Percentiles rank a stretch among this genome's conserved stretches.
Evolutionary conservation across 805 yeast genomes (phyloP).

Genomic region (Saccharomycopsis sp.): DNA sequence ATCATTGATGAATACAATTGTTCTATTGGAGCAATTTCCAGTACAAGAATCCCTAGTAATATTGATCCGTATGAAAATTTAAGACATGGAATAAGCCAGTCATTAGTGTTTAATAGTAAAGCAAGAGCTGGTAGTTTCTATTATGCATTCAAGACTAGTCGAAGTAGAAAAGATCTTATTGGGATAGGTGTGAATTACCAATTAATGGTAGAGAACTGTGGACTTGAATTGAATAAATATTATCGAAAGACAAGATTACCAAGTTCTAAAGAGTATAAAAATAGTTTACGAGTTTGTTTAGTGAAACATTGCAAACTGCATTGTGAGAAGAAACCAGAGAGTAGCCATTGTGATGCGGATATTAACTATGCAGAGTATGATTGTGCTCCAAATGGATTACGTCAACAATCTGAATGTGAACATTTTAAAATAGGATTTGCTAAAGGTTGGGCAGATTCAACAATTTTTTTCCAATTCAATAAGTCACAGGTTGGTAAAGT

Average conservation of each 20-base stretch:
- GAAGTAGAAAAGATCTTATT: conserved; percentile 44
- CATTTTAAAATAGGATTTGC: conserved; percentile 71
- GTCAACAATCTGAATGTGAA: conserved; percentile 60
- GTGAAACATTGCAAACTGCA: conserved; percentile 49
- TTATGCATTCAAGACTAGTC: conserved; percentile 84
- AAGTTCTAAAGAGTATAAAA: not conserved
- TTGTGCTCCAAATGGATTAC: no score
- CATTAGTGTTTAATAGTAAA: conserved; percentile 37
- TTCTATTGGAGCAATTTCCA: conserved; percentile 28
- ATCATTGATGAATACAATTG: conserved; percentile 88
- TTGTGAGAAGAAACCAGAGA: conserved; percentile 61
- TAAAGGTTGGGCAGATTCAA: conserved; percentile 67
- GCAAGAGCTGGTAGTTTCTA: conserved; percentile 69
- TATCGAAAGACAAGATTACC: not conserved
- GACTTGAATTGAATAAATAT: not conserved
- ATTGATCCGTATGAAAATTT: conserved; percentile 47
- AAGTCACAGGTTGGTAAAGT: conserved; percentile 68
- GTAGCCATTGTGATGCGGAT: no score
- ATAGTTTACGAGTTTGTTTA: conserved; percentile 17
- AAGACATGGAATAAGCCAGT: conserved; percentile 54
- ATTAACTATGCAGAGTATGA: no score
- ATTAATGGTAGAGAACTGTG: conserved; percentile 50
- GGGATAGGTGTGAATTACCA: conserved; percentile 90
- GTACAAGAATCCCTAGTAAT: no score
- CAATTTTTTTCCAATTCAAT: conserved; percentile 55